These are phyloP conservation scores for Hymenoscyphus infarciens DNA, from an alignment of 2,329 filamentous ascomycete genomes.

Conservation along the genomic window DNA sequence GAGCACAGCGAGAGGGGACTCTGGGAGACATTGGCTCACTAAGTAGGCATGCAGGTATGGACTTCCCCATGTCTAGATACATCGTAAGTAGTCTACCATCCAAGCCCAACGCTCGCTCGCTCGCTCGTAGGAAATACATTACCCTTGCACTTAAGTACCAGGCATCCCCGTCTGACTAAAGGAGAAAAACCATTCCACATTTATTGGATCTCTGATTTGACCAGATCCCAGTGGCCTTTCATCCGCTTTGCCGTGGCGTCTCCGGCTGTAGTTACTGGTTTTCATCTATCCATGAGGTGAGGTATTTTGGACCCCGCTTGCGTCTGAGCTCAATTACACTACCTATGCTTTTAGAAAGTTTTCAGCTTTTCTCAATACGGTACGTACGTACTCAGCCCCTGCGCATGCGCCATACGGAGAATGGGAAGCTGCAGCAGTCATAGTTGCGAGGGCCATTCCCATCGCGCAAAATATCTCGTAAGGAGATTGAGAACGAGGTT, in stretches of 20 bases:
- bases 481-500: background rate
- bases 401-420: background rate
- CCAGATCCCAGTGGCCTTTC: background rate
- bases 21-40: background rate
- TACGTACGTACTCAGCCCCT: background rate
- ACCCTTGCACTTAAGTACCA: background rate
- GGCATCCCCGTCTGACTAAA: background rate
- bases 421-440: background rate
- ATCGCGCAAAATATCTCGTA: background rate
- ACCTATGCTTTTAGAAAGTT: background rate
- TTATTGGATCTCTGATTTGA: background rate
- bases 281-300: background rate
- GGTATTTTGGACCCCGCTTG: background rate
- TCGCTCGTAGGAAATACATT: background rate
- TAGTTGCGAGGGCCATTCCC: background rate
- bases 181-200: background rate
- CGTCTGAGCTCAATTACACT: background rate
- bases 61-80: background rate
- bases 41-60: background rate
- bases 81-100: too few species aligned
- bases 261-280: background rate
- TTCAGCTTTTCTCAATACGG: background rate
- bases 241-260: background rate
- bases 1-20: background rate
- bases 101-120: background rate